Evolutionary conservation across 2,329 filamentous ascomycete genomes (phyloP).

Genomic region (Magnaporthiopsis incrustans): DNA sequence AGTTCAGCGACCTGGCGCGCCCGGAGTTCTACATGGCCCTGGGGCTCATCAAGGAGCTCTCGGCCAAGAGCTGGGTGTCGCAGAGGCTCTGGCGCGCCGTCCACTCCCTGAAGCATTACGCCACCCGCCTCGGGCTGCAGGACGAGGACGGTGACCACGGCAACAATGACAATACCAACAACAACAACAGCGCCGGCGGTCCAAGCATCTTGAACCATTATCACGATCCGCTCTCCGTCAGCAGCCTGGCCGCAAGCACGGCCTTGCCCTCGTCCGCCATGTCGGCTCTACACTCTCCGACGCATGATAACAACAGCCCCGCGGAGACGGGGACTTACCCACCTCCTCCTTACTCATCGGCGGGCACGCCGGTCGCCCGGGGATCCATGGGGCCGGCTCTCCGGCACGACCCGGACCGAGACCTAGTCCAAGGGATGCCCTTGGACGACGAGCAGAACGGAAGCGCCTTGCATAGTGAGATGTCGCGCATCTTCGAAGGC

Average conservation of each 20-base stretch:
- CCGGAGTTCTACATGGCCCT: constrained; percentile 75
- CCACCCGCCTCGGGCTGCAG: constrained; percentile 58
- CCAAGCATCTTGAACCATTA: constrained; percentile 28
- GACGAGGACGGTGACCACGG: constrained; percentile 41
- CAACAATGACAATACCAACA: constrained; percentile 42
- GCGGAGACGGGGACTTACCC: neutral
- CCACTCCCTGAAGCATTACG: constrained; percentile 61
- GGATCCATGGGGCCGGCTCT: neutral
- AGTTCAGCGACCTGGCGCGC: constrained; percentile 60
- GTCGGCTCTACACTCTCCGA: neutral
- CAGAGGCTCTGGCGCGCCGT: constrained; percentile 69
- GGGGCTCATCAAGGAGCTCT: constrained; percentile 65
- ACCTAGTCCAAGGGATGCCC: constrained; percentile 3
- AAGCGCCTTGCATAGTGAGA: constrained; percentile 42
- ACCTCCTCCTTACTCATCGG: neutral
- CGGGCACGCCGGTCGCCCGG: neutral
- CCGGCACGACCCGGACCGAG: neutral
- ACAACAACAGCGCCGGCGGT: constrained; percentile 46
- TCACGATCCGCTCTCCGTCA: neutral
- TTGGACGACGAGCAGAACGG: constrained; percentile 32
- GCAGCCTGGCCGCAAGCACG: neutral
- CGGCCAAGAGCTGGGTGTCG: constrained; percentile 61
- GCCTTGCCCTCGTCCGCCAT: neutral
- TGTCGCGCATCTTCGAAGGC: constrained; percentile 40
- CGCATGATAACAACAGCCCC: neutral